Evolutionary conservation across 208 protist species (phyloP).

Genomic region (Acanthamoeba castellanii): DNA sequence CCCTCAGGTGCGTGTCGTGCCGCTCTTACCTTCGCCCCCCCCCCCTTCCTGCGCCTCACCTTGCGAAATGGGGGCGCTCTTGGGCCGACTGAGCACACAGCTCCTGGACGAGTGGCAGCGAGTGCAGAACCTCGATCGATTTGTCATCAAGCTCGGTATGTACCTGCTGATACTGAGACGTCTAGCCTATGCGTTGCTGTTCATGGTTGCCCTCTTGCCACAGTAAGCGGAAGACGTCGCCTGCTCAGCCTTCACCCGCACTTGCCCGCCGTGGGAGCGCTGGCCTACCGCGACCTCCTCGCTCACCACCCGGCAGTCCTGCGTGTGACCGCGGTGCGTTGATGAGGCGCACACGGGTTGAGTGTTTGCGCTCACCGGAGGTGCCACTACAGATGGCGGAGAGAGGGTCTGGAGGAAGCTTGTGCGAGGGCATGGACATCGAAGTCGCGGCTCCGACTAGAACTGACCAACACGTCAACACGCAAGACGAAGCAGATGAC

Average conservation of each 20-base stretch:
- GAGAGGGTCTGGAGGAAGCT: not conserved
- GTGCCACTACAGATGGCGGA: not conserved
- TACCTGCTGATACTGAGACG: not conserved
- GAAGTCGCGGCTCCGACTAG: not conserved
- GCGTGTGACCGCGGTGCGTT: not conserved
- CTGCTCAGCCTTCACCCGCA: not conserved
- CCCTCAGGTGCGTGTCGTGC: not conserved
- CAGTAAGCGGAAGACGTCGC: not conserved
- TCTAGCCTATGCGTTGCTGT: not conserved
- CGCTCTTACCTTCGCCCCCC: not conserved
- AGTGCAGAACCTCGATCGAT: not conserved
- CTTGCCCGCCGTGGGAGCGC: not conserved
- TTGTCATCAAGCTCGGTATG: not conserved
- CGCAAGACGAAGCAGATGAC: not conserved
- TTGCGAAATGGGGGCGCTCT: not conserved
- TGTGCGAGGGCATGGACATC: conserved; percentile 4
- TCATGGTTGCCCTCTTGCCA: not conserved
- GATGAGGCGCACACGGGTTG: not conserved
- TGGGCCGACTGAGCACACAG: not conserved
- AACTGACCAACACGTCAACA: not conserved
- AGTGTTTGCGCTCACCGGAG: not conserved
- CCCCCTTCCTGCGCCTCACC: not conserved
- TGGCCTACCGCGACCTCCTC: not conserved
- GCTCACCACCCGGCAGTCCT: not conserved
- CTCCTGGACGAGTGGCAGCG: conserved; percentile 5